Evolutionary conservation across 257 asterid species (phyloP), one percentile per base, ranked within the genome.

Genomic region (Plantago elongata): DNA sequence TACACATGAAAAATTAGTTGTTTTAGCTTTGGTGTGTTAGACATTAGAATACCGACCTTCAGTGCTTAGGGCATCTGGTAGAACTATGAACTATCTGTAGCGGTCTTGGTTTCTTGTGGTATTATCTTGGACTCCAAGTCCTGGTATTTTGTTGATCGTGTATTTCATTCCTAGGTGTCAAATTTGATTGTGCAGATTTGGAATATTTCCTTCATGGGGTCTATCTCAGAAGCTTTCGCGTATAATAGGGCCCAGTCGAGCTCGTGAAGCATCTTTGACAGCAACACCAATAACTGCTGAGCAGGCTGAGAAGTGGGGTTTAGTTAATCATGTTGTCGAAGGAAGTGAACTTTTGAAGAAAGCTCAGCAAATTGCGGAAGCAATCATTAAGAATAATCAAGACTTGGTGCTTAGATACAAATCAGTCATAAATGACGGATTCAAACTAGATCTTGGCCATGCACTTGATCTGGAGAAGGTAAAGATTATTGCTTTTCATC

Each of bases 121-220:
- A 11, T 8, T 34, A 5, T 14, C 12, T 8, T 42, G 8, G 13
- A n/a, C 29, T 57, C 11, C 4, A 57, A 42, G n/a, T 22, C 27
- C 27, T 22, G 27, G 27, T 22, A 22, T 22, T 22, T 22, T 22
- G 27, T 22, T 22, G 27, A 22, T 1, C 27, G 27, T 22, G 27
- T 22, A 22, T 22, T 22, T 22, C 27, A 22, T 22, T 22, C 27
- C 27, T 22, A 22, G 27, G 27, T 22, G 27, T 2, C 27, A 22
- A 22, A 22, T 22, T 22, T 22, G 27, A 22, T 22, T 22, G 27
- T 49, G 29, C 81, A 92, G 99, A 75, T 92, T 92, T 75, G 99
- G 96, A 47, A 89, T 92, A 81, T 92, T 92, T 78, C 97, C 99
- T 56, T 92, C 99, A 0, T 92, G 97, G 99, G 99, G 99, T 49